phyloP scores from a whole-genome alignment of 108 stramenopile species.

The Pseudonitzschia multiseries region DNA sequence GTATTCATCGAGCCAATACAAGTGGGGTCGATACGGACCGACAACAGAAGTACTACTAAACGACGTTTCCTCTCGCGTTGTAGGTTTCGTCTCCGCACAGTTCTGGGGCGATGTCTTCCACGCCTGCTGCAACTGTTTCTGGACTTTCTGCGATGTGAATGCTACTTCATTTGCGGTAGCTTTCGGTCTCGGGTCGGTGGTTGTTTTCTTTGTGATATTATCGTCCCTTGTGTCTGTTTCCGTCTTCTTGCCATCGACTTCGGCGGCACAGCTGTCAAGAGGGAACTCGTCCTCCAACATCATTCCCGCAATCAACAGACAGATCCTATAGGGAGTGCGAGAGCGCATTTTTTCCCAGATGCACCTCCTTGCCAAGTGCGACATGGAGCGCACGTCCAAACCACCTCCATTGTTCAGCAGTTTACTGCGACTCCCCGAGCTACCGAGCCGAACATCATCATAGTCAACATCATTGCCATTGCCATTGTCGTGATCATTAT shows the following conservation, averaged over 20 bases:
- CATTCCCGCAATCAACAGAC: slow-evolving; percentile 75
- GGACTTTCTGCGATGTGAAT: neutral
- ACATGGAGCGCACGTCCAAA: slow-evolving; percentile 60
- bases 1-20: slow-evolving; percentile 82
- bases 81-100: neutral
- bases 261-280: neutral
- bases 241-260: too few species aligned
- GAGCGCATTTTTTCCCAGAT: slow-evolving; percentile 51
- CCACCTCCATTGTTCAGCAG: slow-evolving; percentile 20
- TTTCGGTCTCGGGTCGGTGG: neutral
- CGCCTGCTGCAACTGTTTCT: slow-evolving; percentile 2
- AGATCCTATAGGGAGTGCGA: slow-evolving; percentile 45
- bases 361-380: slow-evolving; percentile 53
- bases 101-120: neutral
- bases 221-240: too few species aligned
- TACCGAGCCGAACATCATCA: neutral
- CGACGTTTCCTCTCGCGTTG: neutral
- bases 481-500: neutral
- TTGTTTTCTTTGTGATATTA: too few species aligned
- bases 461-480: too few species aligned
- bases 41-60: too few species aligned
- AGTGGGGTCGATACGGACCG: slow-evolving; percentile 33
- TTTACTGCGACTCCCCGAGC: neutral
- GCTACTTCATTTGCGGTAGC: neutral
- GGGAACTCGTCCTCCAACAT: neutral